A percentile compares a stretch with the other conserved stretches of the same genome.
These are phyloP conservation scores for Ceratobasidium sp. DNA, from an alignment of 1,284 basidiomycete species.

Conservation along the genomic window DNA sequence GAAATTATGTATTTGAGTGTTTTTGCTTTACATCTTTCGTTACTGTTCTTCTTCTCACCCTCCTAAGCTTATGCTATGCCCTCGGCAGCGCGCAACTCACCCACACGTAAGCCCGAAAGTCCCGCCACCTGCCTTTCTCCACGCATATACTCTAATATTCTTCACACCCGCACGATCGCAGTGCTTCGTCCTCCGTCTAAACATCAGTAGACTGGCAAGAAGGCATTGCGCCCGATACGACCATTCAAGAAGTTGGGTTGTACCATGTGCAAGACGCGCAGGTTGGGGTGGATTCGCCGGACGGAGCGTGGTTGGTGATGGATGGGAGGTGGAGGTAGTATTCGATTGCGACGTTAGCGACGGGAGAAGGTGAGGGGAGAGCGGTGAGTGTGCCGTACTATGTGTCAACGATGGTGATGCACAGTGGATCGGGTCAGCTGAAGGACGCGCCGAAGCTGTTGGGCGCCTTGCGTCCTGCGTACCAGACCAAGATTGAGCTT, in stretches of 20 bases:
- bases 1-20: too few relatives aligned
- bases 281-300: neutral
- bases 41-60: too few relatives aligned
- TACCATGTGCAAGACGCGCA: neutral
- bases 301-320: neutral
- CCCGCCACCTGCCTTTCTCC: neutral
- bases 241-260: neutral
- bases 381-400: too few relatives aligned
- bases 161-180: neutral
- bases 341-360: neutral
- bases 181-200: neutral
- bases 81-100: neutral
- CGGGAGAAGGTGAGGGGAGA: neutral
- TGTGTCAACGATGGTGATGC: too few relatives aligned
- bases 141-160: constrained; percentile 4
- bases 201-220: neutral
- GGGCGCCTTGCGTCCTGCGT: too few relatives aligned
- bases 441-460: too few relatives aligned
- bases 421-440: too few relatives aligned
- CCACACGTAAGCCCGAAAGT: neutral
- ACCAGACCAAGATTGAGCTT: too few relatives aligned
- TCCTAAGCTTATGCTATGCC: too few relatives aligned
- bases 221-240: neutral
- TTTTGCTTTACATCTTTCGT: too few relatives aligned
- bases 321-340: constrained; percentile 1